These are phyloP conservation scores for Magnaporthiopsis poae DNA, from an alignment of 2,329 filamentous ascomycete species.

Conservation along the genomic window DNA sequence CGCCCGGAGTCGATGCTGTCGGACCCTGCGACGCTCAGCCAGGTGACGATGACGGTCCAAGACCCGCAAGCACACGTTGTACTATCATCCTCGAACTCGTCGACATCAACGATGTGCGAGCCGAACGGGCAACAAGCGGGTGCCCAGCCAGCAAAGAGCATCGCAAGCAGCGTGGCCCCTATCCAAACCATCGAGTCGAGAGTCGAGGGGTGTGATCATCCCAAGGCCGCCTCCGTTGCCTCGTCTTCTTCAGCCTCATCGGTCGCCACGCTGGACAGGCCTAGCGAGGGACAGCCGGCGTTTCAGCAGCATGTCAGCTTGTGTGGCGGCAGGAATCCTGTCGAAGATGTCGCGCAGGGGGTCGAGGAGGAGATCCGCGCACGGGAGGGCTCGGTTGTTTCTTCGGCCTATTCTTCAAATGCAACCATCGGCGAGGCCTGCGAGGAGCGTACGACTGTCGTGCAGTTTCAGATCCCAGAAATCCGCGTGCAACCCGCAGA, in stretches of 20 bases:
- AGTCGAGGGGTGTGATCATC: not conserved
- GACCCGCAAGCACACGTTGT: not conserved
- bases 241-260: not conserved
- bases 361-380: not conserved
- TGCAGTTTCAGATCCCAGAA: not conserved
- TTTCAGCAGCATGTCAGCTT: not conserved
- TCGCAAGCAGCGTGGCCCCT: not conserved
- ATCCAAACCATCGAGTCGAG: not conserved
- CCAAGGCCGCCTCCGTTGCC: not conserved
- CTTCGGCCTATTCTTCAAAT: not conserved
- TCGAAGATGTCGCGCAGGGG: not conserved
- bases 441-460: not conserved
- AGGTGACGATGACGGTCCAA: not conserved
- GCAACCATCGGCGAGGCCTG: not conserved
- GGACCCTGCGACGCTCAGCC: not conserved
- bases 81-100: not conserved
- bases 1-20: conserved; percentile 1
- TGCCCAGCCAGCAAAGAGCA: not conserved
- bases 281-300: not conserved
- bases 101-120: not conserved
- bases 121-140: not conserved
- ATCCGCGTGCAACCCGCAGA: not conserved
- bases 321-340: not conserved
- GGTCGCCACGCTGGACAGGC: not conserved
- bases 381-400: not conserved